phyloP scores from a whole-genome alignment of 257 asterid species.

The Echites panduratus region DNA sequence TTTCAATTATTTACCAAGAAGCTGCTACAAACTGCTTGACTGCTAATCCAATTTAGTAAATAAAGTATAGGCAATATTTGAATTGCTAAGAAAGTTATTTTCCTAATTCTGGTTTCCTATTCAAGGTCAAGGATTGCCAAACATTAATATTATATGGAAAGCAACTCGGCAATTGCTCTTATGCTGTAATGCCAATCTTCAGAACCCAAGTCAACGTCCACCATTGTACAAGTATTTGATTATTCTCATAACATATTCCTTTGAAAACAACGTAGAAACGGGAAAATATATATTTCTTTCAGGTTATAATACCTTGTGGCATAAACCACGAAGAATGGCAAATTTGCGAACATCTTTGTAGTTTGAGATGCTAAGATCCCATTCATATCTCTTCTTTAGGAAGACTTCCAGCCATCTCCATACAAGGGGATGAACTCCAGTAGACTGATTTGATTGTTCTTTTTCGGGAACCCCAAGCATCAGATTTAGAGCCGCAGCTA shows the following conservation, averaged over 20 bases:
- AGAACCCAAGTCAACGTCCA: neutral
- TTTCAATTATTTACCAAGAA: neutral
- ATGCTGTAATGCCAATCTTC: neutral
- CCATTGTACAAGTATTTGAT: neutral
- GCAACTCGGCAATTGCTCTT: neutral
- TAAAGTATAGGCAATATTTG: neutral
- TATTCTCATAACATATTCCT: neutral
- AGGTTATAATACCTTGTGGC: constrained; percentile 66
- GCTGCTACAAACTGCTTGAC: neutral
- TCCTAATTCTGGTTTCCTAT: neutral
- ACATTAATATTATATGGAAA: neutral
- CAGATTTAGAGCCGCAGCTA: constrained; percentile 78
- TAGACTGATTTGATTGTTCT: constrained; percentile 36
- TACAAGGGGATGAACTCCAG: constrained; percentile 60
- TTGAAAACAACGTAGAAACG: neutral
- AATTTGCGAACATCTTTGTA: constrained; percentile 73
- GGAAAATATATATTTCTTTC: constrained; percentile 8
- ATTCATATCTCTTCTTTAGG: constrained; percentile 75
- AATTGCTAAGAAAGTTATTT: neutral
- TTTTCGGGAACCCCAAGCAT: constrained; percentile 85
- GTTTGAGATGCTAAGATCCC: constrained; percentile 62
- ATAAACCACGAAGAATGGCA: constrained; percentile 89
- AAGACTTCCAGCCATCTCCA: constrained; percentile 92
- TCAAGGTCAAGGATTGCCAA: neutral
- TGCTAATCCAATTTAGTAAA: neutral